Evolutionary conservation across 257 asterid genomes (phyloP).

Genomic region (Leptodermis oblonga): DNA sequence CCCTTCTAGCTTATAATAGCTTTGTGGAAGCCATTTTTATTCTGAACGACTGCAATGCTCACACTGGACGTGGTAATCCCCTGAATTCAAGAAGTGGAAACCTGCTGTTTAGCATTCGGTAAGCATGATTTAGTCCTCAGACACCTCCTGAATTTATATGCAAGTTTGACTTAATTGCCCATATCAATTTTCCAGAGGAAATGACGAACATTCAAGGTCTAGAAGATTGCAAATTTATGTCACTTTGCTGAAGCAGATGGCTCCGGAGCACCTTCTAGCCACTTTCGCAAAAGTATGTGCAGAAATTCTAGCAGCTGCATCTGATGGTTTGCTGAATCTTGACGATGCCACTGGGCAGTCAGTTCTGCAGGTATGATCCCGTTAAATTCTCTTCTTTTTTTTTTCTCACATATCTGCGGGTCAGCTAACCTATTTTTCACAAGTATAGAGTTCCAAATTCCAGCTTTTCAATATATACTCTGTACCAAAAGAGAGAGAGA

Average conservation of each 20-base stretch:
- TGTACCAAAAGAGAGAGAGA: too few species aligned
- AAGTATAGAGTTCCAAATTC: too few species aligned
- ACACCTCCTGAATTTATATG: neutral
- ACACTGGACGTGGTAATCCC: conserved; percentile 75
- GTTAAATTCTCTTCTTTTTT: neutral
- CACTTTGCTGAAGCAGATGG: conserved; percentile 91
- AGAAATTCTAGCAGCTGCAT: conserved; percentile 89
- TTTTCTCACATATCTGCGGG: neutral
- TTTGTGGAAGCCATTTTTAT: conserved; percentile 85
- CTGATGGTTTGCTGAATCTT: conserved; percentile 74
- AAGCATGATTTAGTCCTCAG: conserved; percentile 17
- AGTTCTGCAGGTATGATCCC: conserved; percentile 66
- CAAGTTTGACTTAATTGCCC: neutral
- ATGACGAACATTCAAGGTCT: conserved; percentile 73
- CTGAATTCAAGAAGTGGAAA: conserved; percentile 55
- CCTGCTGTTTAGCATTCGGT: conserved; percentile 69
- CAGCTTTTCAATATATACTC: too few species aligned
- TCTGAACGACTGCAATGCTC: conserved; percentile 87
- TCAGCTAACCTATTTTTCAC: neutral
- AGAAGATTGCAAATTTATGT: conserved; percentile 75
- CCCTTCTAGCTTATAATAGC: conserved; percentile 95
- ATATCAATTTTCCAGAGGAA: conserved; percentile 48
- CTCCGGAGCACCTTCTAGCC: conserved; percentile 90
- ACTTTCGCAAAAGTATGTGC: conserved; percentile 96
- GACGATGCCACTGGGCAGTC: conserved; percentile 75